Evolutionary conservation across 2,329 filamentous ascomycete species (phyloP), one percentile per base, ranked within the genome.

Genomic region (Arthrobotrys sinensis): DNA sequence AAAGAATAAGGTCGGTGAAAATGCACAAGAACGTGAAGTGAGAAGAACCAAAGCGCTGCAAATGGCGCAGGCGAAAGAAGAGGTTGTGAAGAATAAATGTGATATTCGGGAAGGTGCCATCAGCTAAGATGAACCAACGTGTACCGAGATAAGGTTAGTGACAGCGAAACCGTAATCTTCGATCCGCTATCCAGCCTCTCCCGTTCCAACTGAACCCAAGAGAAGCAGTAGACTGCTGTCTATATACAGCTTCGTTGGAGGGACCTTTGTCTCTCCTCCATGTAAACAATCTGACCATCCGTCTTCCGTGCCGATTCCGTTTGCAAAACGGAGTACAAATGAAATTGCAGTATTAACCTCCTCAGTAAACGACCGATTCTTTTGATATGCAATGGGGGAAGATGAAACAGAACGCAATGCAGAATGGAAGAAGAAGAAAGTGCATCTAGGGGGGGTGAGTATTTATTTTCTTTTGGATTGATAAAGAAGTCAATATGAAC

Each of bases 381-480:
- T 78, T 72, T 72, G 75, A 71, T 60, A 72, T 78, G 75, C 75
- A 36, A 68, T 28, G 40, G 62, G 66, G 45, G 16, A 71, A 64
- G 45, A 50, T 52, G 36, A 72, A 78, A 78, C 62, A 48, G 45
- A 78, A 78, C 67, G 75, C 67, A 72, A 67, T 78, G 75, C 67
- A 55, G 53, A 43, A 72, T 32, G 24, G 24, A 28, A 19, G 55
- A 63, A 66, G 50, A 65, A 67, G 34, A 68, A 78, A 45, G 75
- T 71, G 75, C 75, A 78, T 78, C 75, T 78, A 78, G 63, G 65
- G 38, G 53, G 75, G 75, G 67, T 12, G 55, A 77, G 55, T 77
- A 77, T 77, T 71, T 77, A 71, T 77, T 77, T 77, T 76, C 72
- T 76, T 77, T 77, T 77, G 73, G 60, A 67, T 71, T 77, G 73